phyloP scores from a whole-genome alignment of 2,329 filamentous ascomycete species.

The Phaeoacremonium minimum region DNA sequence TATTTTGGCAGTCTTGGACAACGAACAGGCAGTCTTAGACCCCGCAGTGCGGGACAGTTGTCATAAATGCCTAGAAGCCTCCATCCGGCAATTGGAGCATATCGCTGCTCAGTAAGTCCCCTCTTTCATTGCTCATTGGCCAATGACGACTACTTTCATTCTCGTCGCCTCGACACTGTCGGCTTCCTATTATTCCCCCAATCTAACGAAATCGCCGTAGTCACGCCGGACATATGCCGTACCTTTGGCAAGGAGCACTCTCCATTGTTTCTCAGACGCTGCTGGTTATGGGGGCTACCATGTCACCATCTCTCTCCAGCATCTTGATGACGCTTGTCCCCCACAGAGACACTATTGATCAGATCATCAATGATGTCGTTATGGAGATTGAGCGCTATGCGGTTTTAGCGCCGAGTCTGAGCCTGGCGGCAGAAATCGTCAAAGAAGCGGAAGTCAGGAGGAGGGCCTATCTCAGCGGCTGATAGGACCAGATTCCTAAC shows the following conservation, averaged over 20 bases:
- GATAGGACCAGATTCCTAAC: constrained; percentile 15
- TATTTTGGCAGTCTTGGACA: constrained; percentile 73
- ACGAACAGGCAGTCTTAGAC: constrained; percentile 69
- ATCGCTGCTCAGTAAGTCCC: constrained; percentile 67
- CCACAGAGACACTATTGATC: constrained; percentile 60
- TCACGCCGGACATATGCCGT: constrained; percentile 79
- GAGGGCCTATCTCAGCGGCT: constrained; percentile 55
- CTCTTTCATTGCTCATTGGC: too few species aligned
- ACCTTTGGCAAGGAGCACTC: constrained; percentile 79
- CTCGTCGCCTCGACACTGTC: constrained; percentile 4
- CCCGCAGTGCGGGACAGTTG: constrained; percentile 72
- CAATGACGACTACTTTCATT: constrained; percentile 5
- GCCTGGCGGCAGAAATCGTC: constrained; percentile 74
- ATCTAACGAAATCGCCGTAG: constrained; percentile 41
- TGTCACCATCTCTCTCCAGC: constrained; percentile 67
- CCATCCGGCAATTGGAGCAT: constrained; percentile 74
- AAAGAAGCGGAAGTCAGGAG: constrained; percentile 72
- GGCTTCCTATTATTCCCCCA: constrained; percentile 16
- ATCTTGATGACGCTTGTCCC: constrained; percentile 57
- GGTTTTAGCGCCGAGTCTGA: constrained; percentile 70
- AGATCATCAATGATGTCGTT: constrained; percentile 74
- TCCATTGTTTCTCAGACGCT: constrained; percentile 80
- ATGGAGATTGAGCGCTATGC: constrained; percentile 71
- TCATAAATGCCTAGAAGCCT: constrained; percentile 76
- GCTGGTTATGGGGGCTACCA: constrained; percentile 78